Evolutionary conservation across 257 asterid species (phyloP).

Genomic region (Lithospermum erythrorhizon): DNA sequence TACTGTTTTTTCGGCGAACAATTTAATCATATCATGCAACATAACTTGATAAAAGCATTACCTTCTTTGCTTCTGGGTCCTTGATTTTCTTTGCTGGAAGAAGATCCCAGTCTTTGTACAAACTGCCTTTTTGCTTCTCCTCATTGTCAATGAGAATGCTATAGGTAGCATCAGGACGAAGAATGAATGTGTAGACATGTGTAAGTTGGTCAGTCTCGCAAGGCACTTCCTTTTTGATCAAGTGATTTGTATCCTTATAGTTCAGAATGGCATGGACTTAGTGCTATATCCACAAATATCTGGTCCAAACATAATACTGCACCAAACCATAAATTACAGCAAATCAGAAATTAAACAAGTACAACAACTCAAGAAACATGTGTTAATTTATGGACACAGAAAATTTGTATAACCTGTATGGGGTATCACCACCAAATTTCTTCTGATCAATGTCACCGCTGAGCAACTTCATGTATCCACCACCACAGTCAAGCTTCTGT

Average conservation of each 20-base stretch:
- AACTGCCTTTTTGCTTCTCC: slow-evolving; percentile 21
- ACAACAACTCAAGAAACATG: neutral
- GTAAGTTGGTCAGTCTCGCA: slow-evolving; percentile 5
- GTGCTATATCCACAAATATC: slow-evolving; percentile 2
- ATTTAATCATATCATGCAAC: neutral
- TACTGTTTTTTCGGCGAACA: neutral
- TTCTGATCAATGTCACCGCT: slow-evolving; percentile 1
- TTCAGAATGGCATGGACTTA: slow-evolving; percentile 1
- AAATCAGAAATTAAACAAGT: neutral
- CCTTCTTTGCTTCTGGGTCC: slow-evolving; percentile 22
- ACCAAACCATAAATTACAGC: neutral
- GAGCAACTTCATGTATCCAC: slow-evolving; percentile 2
- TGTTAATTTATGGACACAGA: neutral
- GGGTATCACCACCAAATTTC: slow-evolving; percentile 3
- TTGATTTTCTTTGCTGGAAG: slow-evolving; percentile 21
- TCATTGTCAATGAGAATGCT: slow-evolving; percentile 15
- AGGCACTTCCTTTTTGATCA: slow-evolving; percentile 4
- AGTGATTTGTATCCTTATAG: neutral
- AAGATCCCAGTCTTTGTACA: slow-evolving; percentile 25
- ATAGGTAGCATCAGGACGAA: slow-evolving; percentile 5
- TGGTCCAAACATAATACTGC: slow-evolving; percentile 3
- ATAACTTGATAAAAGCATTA: slow-evolving; percentile 1
- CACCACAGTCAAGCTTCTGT: slow-evolving; percentile 3
- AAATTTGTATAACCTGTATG: neutral
- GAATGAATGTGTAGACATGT: slow-evolving; percentile 3